Evolutionary conservation across 768 basidiomycete species (phyloP), one percentile per base, ranked within the genome.

Genomic region (Lentinula boryana): DNA sequence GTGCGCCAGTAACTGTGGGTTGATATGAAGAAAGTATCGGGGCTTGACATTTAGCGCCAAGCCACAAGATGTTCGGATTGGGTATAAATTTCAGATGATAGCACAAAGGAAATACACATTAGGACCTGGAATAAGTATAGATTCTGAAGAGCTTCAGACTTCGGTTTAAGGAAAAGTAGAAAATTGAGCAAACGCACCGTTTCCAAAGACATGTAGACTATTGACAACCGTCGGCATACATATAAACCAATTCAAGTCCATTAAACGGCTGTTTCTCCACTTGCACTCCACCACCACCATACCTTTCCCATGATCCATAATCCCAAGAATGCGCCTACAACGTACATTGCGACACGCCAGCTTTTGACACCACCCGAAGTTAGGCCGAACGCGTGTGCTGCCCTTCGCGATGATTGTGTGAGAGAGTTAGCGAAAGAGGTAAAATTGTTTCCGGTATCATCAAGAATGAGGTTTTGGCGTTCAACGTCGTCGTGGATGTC

Each of bases 401-500:
- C 88, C 58, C 87, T 82, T 60, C 83, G 80, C 6, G 88, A 85
- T 0, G 91, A 86, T 62, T 88, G 84, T 1, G 83, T 74, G 18
- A 93, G 76, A 1, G 84, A 80, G 21, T 76, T 72, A 31, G 82
- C 84, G 63, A 93, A 87, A 2, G 83, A 81, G 13, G 78, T 77
- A 72, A 93, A 92, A 1, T 81, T 77, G 68, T 90, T 82, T 27
- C 81, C 78, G 2, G 91, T 85, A 41, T 88, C 84, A 66, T 94
- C 91, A 27, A 95, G 76, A 58, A 88, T 82, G 2, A 82, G 68
- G 67, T 94, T 93, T 74, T 94, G 93, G 9, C 86, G 76, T 72
- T 95, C 92, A 1, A 87, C 87, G 67, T 94, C 93, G 63, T 85
- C 82, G 69, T 95, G 80, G 41, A 95, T 93, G 74, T 95, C 92